phyloP scores from a whole-genome alignment of 2,329 filamentous ascomycete genomes.

The Chaetothyriales sp. region DNA sequence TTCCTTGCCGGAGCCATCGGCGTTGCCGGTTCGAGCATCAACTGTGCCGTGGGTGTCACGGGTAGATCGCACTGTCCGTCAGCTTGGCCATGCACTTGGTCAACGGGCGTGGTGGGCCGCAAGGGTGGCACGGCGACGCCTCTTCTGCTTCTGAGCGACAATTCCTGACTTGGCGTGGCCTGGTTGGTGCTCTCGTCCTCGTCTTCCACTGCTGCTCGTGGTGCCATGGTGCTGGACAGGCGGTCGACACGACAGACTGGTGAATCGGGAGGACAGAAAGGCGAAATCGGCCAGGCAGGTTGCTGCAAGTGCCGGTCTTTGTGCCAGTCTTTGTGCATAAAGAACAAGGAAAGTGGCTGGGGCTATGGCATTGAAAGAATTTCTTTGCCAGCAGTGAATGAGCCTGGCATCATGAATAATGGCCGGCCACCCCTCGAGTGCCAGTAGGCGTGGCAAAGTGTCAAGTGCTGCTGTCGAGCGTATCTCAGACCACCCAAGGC shows the following conservation, averaged over 20 bases:
- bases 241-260: background rate
- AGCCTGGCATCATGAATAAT: too few species aligned
- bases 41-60: background rate
- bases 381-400: background rate
- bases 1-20: background rate
- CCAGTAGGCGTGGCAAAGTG: too few species aligned
- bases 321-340: background rate
- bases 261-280: background rate
- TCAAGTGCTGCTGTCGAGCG: too few species aligned
- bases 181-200: background rate
- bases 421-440: too few species aligned
- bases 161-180: background rate
- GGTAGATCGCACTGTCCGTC: background rate
- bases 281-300: background rate
- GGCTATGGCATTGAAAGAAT: background rate
- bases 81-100: background rate
- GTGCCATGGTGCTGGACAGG: background rate
- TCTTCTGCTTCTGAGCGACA: background rate
- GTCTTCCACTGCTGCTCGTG: background rate
- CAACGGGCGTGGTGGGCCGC: background rate
- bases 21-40: background rate
- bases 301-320: background rate
- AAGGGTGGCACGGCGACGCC: background rate
- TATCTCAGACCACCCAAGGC: too few species aligned
- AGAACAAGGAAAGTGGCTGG: background rate